Percentiles rank a stretch among this genome's conserved stretches.
These are phyloP conservation scores for Acanthamoeba healyi DNA, from an alignment of 208 protist genomes.

Conservation along the genomic window DNA sequence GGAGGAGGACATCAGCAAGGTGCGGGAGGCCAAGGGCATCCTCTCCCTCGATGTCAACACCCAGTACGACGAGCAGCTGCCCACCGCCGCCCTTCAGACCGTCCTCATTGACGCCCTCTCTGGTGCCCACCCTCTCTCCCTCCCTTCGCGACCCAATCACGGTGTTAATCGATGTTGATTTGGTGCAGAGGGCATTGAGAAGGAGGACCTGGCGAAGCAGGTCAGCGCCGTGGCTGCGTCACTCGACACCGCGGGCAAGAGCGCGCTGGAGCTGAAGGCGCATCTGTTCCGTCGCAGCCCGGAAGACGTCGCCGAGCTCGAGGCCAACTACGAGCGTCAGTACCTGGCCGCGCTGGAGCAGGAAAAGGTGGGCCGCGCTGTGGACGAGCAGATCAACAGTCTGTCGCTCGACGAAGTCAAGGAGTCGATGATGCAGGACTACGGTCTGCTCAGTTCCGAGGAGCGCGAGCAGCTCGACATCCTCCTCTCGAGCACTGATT, in stretches of 20 bases:
- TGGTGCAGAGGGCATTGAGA: not conserved
- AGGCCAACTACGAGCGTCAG: not conserved
- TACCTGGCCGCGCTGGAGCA: not conserved
- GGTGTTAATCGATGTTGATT: too few species aligned
- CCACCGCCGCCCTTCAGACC: not conserved
- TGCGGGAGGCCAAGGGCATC: slow-evolving; percentile 30
- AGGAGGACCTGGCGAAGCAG: not conserved
- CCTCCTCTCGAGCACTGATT: too few species aligned
- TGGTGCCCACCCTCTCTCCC: not conserved
- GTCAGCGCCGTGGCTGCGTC: not conserved
- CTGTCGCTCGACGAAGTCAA: too few species aligned
- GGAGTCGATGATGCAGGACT: too few species aligned
- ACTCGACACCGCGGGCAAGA: slow-evolving; percentile 34
- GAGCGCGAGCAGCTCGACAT: too few species aligned
- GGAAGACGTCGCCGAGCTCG: not conserved
- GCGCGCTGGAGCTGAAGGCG: slow-evolving; percentile 5
- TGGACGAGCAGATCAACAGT: not conserved
- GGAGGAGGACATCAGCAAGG: slow-evolving; percentile 7
- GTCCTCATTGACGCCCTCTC: not conserved
- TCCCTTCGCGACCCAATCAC: too few species aligned
- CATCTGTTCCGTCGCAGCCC: not conserved
- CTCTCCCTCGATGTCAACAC: not conserved
- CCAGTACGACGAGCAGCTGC: slow-evolving; percentile 10
- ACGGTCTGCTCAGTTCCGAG: too few species aligned
- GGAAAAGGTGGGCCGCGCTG: too few species aligned